These are phyloP conservation scores for Talaromyces liani DNA, from an alignment of 495 filamentous ascomycete genomes.

Conservation along the genomic window DNA sequence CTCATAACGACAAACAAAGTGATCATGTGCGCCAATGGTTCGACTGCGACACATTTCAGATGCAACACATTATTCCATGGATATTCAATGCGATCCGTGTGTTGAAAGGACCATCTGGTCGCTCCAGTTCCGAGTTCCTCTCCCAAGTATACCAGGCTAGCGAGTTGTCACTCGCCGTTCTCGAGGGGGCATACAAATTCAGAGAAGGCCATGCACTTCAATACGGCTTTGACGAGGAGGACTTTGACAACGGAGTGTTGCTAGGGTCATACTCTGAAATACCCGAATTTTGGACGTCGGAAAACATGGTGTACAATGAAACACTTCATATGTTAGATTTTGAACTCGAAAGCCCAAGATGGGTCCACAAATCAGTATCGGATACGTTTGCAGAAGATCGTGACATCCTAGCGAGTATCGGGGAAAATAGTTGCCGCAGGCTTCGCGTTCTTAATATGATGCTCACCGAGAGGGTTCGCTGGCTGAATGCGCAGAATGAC, in stretches of 20 bases:
- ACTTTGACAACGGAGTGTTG: constrained; percentile 62
- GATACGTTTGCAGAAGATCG: constrained; percentile 22
- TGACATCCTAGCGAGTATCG: constrained; percentile 37
- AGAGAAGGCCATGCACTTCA: constrained; percentile 54
- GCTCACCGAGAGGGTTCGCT: constrained; percentile 54
- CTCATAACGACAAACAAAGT: constrained; percentile 49
- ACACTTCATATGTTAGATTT: constrained; percentile 44
- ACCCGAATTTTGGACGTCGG: constrained; percentile 74
- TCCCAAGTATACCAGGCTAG: constrained; percentile 69
- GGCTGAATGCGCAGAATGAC: constrained; percentile 46
- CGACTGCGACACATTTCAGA: constrained; percentile 61
- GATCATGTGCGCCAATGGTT: constrained; percentile 79
- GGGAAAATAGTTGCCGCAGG: constrained; percentile 44
- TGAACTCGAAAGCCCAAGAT: constrained; percentile 36
- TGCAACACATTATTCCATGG: constrained; percentile 72
- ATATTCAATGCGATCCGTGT: constrained; percentile 64
- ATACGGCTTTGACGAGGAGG: constrained; percentile 63
- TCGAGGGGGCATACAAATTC: constrained; percentile 69
- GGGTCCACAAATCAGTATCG: constrained; percentile 24
- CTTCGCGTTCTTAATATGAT: constrained; percentile 52
- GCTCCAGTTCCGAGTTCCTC: constrained; percentile 24
- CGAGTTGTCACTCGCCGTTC: constrained; percentile 63
- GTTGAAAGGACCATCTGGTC: constrained; percentile 30
- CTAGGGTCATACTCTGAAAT: constrained; percentile 51
- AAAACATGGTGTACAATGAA: constrained; percentile 31